These are phyloP conservation scores for Symbiodinium pilosum DNA, from an alignment of 73 alveolate genomes.

Conservation along the genomic window DNA sequence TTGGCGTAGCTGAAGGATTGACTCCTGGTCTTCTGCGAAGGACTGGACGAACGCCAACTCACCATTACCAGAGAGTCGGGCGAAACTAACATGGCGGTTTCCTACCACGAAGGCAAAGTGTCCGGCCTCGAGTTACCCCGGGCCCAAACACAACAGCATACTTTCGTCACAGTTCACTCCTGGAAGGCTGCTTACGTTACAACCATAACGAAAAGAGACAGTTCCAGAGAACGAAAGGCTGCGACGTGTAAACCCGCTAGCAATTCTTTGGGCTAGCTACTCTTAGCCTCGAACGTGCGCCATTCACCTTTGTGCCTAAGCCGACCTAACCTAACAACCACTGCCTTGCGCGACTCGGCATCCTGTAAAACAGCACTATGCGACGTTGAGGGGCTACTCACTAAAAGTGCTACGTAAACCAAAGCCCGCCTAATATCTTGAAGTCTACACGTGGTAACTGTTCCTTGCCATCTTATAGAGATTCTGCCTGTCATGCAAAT, in stretches of 20 bases:
- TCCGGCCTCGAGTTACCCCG: not conserved
- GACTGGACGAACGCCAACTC: not conserved
- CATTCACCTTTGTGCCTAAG: not conserved
- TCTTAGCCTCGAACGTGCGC: not conserved
- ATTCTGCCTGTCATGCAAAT: not conserved
- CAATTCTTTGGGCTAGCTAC: not conserved
- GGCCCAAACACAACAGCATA: not conserved
- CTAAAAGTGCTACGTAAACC: not conserved
- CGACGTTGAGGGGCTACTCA: not conserved
- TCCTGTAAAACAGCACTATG: not conserved
- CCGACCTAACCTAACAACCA: not conserved
- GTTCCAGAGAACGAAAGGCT: not conserved
- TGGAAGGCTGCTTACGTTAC: not conserved
- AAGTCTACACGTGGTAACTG: not conserved
- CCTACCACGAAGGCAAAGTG: not conserved
- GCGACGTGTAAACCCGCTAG: constrained; percentile 23
- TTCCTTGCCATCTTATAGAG: constrained; percentile 12
- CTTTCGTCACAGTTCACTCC: not conserved
- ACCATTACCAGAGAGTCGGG: not conserved
- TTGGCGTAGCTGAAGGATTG: not conserved
- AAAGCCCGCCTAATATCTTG: not conserved
- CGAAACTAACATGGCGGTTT: not conserved
- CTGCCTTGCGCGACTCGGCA: not conserved
- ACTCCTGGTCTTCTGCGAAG: not conserved
- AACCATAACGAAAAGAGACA: not conserved